Conservation (phyloP, 345 rosid genomes). For the Citrus reticulata region DNA sequence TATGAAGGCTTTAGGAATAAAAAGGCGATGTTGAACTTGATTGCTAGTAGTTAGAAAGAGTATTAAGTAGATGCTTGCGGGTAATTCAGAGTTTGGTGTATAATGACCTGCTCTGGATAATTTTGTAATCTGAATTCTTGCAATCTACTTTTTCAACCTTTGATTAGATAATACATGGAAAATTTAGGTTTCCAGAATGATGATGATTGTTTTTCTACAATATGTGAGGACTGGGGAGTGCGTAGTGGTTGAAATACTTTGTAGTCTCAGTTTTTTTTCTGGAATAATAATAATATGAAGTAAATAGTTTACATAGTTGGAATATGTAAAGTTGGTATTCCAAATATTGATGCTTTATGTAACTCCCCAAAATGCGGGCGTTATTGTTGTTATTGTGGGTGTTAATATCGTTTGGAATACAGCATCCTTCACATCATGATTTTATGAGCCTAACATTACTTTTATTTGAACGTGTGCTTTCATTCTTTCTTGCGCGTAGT, state of each 20-base stretch:
- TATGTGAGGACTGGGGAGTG: neutral
- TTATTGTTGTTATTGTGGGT: neutral
- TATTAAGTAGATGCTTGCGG: neutral
- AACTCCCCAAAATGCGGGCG: neutral
- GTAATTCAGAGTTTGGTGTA: neutral
- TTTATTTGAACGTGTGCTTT: no score
- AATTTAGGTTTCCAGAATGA: neutral
- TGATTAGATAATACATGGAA: neutral
- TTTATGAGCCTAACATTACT: no score
- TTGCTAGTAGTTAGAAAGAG: neutral
- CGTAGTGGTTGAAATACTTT: neutral
- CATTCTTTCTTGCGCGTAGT: no score
- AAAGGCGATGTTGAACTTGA: neutral
- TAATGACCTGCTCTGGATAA: neutral
- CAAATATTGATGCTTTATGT: neutral
- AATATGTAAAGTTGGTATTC: neutral
- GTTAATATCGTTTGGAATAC: no score
- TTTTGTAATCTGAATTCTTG: neutral
- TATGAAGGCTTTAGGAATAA: slow-evolving; percentile 7
- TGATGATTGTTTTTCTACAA: neutral
- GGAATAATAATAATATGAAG: neutral
- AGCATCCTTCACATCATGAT: no score
- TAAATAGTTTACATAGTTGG: neutral
- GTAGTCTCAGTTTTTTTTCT: no score
- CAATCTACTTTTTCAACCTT: neutral